Evolutionary conservation across 2,329 filamentous ascomycete species (phyloP), one percentile per base, ranked within the genome.

Genomic region (Cordyceps cateniannulata): DNA sequence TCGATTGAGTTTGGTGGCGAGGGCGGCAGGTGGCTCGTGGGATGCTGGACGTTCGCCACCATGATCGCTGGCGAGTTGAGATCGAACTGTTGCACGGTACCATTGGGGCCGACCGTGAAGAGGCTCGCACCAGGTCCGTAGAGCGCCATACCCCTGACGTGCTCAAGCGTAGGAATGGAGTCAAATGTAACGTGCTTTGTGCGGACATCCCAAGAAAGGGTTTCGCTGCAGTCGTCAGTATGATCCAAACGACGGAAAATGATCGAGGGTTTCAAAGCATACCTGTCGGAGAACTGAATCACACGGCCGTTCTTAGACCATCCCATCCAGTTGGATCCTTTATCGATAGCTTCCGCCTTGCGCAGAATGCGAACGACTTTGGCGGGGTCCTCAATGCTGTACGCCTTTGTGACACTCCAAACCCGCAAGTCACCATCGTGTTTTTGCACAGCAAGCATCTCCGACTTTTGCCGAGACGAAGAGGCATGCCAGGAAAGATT

Each of bases 221-320:
- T 96, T 80, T 96, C 90, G 60, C 93, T 92, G 71, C 50, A 61
- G 59, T 63, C 63, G 70, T 75, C 70, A 74, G 73, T 69, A 62
- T 66, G 62, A 69, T 67, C 69, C 69, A 61, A 62, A 44, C 29
- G 64, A 55, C 22, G 27, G 18, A 12, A 51, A 2, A 22, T 6
- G n/a, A 64, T 65, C 62, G 67, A 64, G 65, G 62, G 67, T 57
- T 63, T 58, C 57, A 44, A 54, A 59, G 85, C 90, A 78, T 80
- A 96, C 93, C 88, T 86, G 75, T 97, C 91, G 5, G 90, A 89
- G 74, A 87, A 93, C 75, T 99, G 95, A 65, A 99, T 86, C 65
- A 99, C 92, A 66, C 93, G 89, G 44, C 95, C 95, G 77, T 96
- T 98, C 76, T 97, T 98, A 0, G 95, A 98, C 95, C 95, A 99